Conservation (phyloP, 345 rosid genomes). For the Brassica napus region Da-Ae NC_063447.1:35753501-35754000, state of each 20-base stretch:
- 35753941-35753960: background rate
- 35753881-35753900: conserved; percentile 38
- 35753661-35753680: too few relatives aligned
- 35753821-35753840: conserved; percentile 23
- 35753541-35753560: background rate
- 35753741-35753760: conserved; percentile 22
- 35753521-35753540: too few relatives aligned
- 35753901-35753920: conserved; percentile 33
- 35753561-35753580: too few relatives aligned
- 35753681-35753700: background rate
- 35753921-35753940: conserved; percentile 28
- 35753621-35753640: background rate
- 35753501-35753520: background rate
- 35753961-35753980: background rate
- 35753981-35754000: background rate
- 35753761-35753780: conserved; percentile 32
- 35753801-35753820: conserved; percentile 32
- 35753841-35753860: conserved; percentile 19
- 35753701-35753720: background rate
- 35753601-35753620: background rate
- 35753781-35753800: conserved; percentile 29
- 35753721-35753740: background rate
- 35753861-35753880: conserved; percentile 32
- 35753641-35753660: background rate
- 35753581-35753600: background rate